Base-by-base conservation (phyloP, 2,329 filamentous ascomycete species). In the Volutella citrinella region DNA sequence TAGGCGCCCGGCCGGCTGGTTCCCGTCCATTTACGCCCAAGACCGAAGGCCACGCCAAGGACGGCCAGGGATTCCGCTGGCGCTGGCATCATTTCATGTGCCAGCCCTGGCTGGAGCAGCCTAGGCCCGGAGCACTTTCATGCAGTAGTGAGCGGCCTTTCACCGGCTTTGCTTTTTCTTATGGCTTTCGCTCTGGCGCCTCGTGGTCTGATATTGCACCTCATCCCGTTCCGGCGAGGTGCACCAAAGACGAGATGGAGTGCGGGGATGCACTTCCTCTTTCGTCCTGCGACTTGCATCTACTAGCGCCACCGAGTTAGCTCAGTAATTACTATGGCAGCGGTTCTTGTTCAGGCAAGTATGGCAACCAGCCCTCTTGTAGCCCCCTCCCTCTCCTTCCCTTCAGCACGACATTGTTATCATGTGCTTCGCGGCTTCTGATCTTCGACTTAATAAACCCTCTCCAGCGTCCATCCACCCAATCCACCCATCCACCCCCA, bases 221-320 rank as follows among this genome's bases (percentile, higher is more conserved):
- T 13, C 27, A 26, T 39, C 48, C 49, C 32, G 27, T 50, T 52
- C 45, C 46, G 47, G 50, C 46, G 46, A 54, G 46, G 40, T 51
- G 48, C 48, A 47, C 48, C 40, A 37, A 45, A 27, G 44, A 41
- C 27, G 34, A 41, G 39, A 38, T 42, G 34, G 46, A 36, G 45
- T 48, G 38, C 34, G 15, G 40, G 48, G 50, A 42, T 33, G 48
- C 45, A 49, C 35, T 53, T 50, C 50, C 50, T 23, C 30, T 53
- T 53, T 52, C n/a, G 50, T 48, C 46, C 27, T 22, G 34, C 31
- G 35, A 45, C 46, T 50, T 28, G 29, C 32, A 22, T 38, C 24
- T 19, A 27, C 31, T 33, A 29, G 21, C 6, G n/a, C 17, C 23
- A 19, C n/a, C 13, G 22, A 18, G 11, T n/a, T 26, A 23, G 25